phyloP scores from a whole-genome alignment of 75 land plant genomes.

The Pinus albicaulis region DNA sequence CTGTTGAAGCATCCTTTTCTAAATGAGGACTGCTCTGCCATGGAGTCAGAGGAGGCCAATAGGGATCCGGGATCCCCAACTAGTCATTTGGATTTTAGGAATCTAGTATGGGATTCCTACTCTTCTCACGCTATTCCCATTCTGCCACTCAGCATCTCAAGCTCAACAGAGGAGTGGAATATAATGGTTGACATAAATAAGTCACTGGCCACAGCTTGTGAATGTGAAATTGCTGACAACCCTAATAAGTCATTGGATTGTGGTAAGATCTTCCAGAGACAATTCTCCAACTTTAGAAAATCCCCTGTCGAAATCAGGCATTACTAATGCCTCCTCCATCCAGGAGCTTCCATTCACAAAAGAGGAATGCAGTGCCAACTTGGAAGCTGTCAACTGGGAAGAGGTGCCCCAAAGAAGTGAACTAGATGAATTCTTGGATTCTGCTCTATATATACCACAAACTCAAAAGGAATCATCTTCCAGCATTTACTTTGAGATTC shows the following conservation, averaged over 20 bases:
- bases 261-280: not conserved
- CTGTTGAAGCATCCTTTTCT: conserved; percentile 61
- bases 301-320: no score
- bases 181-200: not conserved
- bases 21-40: no score
- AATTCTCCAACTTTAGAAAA: not conserved
- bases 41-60: not conserved
- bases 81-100: not conserved
- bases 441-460: no score
- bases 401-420: no score
- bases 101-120: not conserved
- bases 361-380: no score
- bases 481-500: no score
- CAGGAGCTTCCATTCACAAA: no score
- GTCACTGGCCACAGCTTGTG: not conserved
- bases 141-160: not conserved
- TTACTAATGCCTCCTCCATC: no score
- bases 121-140: not conserved
- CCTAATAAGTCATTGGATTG: not conserved
- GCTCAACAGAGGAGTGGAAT: no score
- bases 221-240: not conserved
- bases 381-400: no score
- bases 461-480: no score
- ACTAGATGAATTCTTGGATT: no score
- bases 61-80: not conserved